Base-by-base conservation (phyloP, 73 alveolate species). In the Paraurostyla sp. region DNA sequence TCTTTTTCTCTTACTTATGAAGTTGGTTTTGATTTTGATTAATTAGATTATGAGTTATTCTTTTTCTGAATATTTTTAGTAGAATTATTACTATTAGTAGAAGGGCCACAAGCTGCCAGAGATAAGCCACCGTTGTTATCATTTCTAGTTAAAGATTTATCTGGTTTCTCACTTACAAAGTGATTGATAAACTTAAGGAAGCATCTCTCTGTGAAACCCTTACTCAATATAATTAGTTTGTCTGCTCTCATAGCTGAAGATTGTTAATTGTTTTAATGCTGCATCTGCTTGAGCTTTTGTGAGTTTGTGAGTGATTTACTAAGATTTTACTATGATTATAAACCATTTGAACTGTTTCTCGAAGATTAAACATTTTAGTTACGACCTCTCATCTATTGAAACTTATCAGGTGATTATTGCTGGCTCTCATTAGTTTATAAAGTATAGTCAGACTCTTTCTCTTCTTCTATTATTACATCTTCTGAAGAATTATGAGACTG, bases 381-480 rank as follows among this genome's bases (percentile, higher is more conserved):
- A n/a, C n/a, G n/a, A n/a, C n/a, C n/a, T n/a, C n/a, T n/a, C n/a
- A n/a, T n/a, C n/a, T n/a, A n/a, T n/a, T n/a, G n/a, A n/a, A n/a
- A n/a, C n/a, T n/a, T n/a, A 43, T 22, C 69, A 15, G 87, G 87
- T 7, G 87, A 73, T 16, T 18, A 25, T 9, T 45, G 58, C 13
- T 13, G 2, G 15, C 73, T 48, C 46, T 73, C 73, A 11, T 45
- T 50, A 6, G 87, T 73, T 27, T 73, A 25, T 33, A 48, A 30
- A 50, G 73, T 73, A 30, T 73, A 73, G 71, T 73, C 87, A 29
- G 87, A 73, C 32, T 73, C 87, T 36, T 73, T 73, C n/a, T 73
- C 87, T 38, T 73, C 87, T 29, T 73, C 87, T 0, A 43, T 7
- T 4, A 73, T 73, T 0, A 73, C 87, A 50, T 73, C 73, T 30